These are phyloP conservation scores for Cocos nucifera DNA, from an alignment of 176 grass and related monocot species.

Conservation along the genomic window DNA sequence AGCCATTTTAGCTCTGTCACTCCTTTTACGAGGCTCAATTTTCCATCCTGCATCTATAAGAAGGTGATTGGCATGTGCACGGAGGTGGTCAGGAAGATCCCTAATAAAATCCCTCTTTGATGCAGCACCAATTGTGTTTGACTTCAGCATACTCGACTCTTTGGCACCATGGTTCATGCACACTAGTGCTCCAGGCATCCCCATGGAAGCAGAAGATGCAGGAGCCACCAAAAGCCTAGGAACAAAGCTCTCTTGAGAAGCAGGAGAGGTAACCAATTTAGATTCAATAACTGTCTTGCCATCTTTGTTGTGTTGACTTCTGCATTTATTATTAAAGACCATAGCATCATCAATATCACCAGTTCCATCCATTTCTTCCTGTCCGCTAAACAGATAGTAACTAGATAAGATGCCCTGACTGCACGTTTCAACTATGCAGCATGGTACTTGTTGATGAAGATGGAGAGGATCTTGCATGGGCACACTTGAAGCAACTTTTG, in stretches of 20 bases:
- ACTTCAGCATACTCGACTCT: conserved; percentile 22
- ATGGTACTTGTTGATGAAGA: background rate
- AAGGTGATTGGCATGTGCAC: conserved; percentile 57
- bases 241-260: conserved; percentile 27
- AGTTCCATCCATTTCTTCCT: conserved; percentile 31
- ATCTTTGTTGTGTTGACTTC: conserved; percentile 20
- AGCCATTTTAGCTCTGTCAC: conserved; percentile 78
- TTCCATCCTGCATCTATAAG: conserved; percentile 89
- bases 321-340: conserved; percentile 37
- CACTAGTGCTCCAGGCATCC: conserved; percentile 9
- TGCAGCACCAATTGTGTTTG: conserved; percentile 16
- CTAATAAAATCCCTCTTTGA: conserved; percentile 50
- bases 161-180: conserved; percentile 27
- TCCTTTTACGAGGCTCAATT: conserved; percentile 81
- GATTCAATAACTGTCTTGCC: conserved; percentile 14
- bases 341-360: conserved; percentile 31
- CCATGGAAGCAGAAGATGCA: conserved; percentile 12
- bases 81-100: conserved; percentile 77
- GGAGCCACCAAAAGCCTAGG: conserved; percentile 21
- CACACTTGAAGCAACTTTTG: background rate
- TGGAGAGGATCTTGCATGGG: conserved; percentile 3
- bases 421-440: conserved; percentile 5
- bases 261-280: conserved; percentile 8
- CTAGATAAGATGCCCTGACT: background rate
- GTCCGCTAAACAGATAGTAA: background rate